These are phyloP conservation scores for Rhizopogon parksii DNA, from an alignment of 1,284 basidiomycete genomes.

Conservation along the genomic window DNA sequence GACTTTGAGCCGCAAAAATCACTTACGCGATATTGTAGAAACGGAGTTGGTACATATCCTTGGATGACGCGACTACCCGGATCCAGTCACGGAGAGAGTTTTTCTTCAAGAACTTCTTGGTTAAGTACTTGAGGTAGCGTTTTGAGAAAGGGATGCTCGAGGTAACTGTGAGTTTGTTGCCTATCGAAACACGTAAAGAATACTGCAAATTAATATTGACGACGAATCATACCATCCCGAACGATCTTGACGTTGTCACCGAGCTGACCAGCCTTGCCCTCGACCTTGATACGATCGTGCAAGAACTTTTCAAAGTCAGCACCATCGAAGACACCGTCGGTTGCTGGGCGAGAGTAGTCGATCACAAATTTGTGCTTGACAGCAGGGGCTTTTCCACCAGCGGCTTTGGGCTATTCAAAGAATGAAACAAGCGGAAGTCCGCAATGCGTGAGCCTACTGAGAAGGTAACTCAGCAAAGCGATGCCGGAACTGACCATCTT, in stretches of 20 bases:
- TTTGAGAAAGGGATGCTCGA: slow-evolving; percentile 86
- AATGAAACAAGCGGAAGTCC: slow-evolving; percentile 13
- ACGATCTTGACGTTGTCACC: slow-evolving; percentile 79
- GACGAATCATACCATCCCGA: slow-evolving; percentile 62
- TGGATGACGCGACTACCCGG: slow-evolving; percentile 78
- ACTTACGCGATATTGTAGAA: slow-evolving; percentile 94
- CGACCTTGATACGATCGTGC: slow-evolving; percentile 90
- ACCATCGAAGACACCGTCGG: slow-evolving; percentile 87
- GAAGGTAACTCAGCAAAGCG: slow-evolving; percentile 88
- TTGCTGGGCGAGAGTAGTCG: slow-evolving; percentile 91
- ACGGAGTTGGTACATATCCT: slow-evolving; percentile 84
- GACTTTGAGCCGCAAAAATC: background rate
- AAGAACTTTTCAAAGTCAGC: slow-evolving; percentile 91
- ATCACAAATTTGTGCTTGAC: slow-evolving; percentile 89
- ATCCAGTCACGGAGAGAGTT: slow-evolving; percentile 82
- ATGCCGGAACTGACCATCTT: slow-evolving; percentile 66
- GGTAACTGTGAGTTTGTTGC: slow-evolving; percentile 74
- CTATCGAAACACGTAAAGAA: slow-evolving; percentile 24
- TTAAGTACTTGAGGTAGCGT: slow-evolving; percentile 89
- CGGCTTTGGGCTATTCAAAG: slow-evolving; percentile 55
- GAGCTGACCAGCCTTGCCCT: slow-evolving; percentile 76
- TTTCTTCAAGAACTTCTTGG: slow-evolving; percentile 95
- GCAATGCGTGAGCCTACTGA: slow-evolving; percentile 76
- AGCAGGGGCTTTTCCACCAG: slow-evolving; percentile 60
- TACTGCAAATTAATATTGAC: background rate